These are phyloP conservation scores for Xylariales sp. DNA, from an alignment of 2,329 filamentous ascomycete genomes.

Conservation along the genomic window DNA sequence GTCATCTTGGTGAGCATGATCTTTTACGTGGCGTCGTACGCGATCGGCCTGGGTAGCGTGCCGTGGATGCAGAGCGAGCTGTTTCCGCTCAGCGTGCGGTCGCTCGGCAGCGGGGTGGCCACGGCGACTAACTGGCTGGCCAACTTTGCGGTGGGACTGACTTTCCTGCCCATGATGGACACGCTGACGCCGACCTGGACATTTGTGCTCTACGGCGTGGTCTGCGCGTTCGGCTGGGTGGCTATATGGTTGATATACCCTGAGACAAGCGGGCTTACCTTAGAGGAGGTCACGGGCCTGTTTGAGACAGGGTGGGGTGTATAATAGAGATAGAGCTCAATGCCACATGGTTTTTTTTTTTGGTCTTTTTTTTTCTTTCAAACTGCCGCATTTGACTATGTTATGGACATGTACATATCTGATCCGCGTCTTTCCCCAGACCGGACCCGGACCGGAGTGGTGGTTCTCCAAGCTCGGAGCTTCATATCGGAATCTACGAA, in stretches of 20 bases:
- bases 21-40: slow-evolving; percentile 81
- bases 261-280: slow-evolving; percentile 74
- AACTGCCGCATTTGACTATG: not conserved
- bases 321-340: slow-evolving; percentile 26
- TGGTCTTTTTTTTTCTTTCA: too few species aligned
- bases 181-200: slow-evolving; percentile 68
- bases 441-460: too few species aligned
- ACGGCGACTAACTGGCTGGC: slow-evolving; percentile 84
- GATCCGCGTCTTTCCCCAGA: too few species aligned
- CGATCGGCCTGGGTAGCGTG: slow-evolving; percentile 83
- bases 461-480: too few species aligned
- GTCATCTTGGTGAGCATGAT: slow-evolving; percentile 73
- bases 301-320: slow-evolving; percentile 73
- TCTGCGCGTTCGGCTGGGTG: slow-evolving; percentile 67
- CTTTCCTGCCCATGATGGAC: slow-evolving; percentile 86
- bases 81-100: slow-evolving; percentile 73
- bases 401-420: not conserved
- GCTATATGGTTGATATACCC: slow-evolving; percentile 74
- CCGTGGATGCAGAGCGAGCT: slow-evolving; percentile 96
- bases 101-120: slow-evolving; percentile 65
- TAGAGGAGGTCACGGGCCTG: slow-evolving; percentile 75
- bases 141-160: slow-evolving; percentile 82
- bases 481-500: too few species aligned
- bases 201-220: slow-evolving; percentile 71
- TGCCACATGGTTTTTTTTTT: too few species aligned